These are phyloP conservation scores for Microcos paniculata DNA, from an alignment of 345 rosid genomes.

Conservation along the genomic window DNA sequence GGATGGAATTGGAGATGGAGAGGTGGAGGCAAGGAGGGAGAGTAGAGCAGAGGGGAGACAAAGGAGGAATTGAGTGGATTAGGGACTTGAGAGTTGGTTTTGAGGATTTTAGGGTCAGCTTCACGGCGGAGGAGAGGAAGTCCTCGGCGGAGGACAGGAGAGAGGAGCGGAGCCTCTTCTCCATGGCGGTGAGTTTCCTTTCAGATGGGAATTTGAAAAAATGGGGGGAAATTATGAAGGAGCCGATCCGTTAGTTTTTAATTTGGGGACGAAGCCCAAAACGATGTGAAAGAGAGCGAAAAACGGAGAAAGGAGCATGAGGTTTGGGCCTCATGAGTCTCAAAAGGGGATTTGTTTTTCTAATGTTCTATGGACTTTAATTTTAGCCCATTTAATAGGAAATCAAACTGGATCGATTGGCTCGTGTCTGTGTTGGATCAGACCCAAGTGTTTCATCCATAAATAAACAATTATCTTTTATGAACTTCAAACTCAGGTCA, in stretches of 20 bases:
- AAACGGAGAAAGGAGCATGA: too few species aligned
- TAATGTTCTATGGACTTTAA: too few species aligned
- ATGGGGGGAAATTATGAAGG: constrained; percentile 7
- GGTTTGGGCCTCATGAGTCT: too few species aligned
- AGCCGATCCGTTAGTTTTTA: background rate
- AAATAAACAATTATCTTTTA: too few species aligned
- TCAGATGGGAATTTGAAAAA: background rate
- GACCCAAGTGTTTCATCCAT: too few species aligned
- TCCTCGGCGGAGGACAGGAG: constrained; percentile 72
- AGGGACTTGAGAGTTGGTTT: constrained; percentile 67
- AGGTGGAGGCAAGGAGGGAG: constrained; percentile 58
- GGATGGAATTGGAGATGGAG: constrained; percentile 39
- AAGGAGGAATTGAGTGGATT: constrained; percentile 47
- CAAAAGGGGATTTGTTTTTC: too few species aligned
- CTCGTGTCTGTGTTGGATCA: too few species aligned
- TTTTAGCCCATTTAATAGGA: too few species aligned
- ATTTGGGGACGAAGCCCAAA: background rate
- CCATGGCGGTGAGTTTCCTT: constrained; percentile 30
- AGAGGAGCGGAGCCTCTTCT: constrained; percentile 70
- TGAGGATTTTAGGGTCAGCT: constrained; percentile 50
- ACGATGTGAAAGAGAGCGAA: too few species aligned
- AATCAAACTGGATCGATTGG: too few species aligned
- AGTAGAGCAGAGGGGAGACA: constrained; percentile 50
- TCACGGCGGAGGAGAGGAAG: constrained; percentile 54
- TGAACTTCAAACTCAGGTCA: too few species aligned